These are phyloP conservation scores for Neodidymelliopsis sp. DNA, from an alignment of 2,329 filamentous ascomycete species.

Conservation along the genomic window DNA sequence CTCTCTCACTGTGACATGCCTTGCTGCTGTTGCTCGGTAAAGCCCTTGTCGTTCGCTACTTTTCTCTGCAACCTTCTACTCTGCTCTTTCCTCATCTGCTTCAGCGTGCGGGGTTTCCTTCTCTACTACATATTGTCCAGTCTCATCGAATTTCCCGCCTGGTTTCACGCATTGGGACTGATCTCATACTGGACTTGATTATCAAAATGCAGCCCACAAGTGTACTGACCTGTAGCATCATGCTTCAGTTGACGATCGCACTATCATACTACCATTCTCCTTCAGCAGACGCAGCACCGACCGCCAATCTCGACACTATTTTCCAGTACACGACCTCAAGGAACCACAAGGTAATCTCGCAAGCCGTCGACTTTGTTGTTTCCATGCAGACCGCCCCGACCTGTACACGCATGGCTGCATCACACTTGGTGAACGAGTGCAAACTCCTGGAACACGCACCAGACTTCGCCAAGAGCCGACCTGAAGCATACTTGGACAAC, in stretches of 20 bases:
- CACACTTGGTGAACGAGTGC: slow-evolving; percentile 62
- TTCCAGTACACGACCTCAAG: slow-evolving; percentile 33
- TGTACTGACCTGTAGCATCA: background rate
- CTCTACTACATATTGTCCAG: background rate
- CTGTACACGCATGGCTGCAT: slow-evolving; percentile 62
- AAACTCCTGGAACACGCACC: slow-evolving; percentile 54
- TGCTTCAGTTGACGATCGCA: slow-evolving; percentile 1
- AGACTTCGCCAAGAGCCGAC: slow-evolving; percentile 33
- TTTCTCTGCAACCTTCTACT: background rate
- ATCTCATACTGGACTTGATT: background rate
- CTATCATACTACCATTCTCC: slow-evolving; percentile 26
- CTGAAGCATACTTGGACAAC: slow-evolving; percentile 44
- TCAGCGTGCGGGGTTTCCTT: background rate
- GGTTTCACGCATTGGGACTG: background rate
- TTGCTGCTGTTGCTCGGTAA: background rate
- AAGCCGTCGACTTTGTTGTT: slow-evolving; percentile 33
- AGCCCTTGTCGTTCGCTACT: background rate
- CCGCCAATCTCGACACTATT: slow-evolving; percentile 26
- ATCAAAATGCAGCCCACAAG: slow-evolving; percentile 2
- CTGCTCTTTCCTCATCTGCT: background rate
- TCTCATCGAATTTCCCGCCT: background rate
- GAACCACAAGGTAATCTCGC: slow-evolving; percentile 32
- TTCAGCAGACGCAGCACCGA: slow-evolving; percentile 20
- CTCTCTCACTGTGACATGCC: slow-evolving; percentile 22
- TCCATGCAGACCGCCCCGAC: slow-evolving; percentile 41